Evolutionary conservation across 352 stramenopile genomes (phyloP).

Genomic region (Pythium angustatum): DNA sequence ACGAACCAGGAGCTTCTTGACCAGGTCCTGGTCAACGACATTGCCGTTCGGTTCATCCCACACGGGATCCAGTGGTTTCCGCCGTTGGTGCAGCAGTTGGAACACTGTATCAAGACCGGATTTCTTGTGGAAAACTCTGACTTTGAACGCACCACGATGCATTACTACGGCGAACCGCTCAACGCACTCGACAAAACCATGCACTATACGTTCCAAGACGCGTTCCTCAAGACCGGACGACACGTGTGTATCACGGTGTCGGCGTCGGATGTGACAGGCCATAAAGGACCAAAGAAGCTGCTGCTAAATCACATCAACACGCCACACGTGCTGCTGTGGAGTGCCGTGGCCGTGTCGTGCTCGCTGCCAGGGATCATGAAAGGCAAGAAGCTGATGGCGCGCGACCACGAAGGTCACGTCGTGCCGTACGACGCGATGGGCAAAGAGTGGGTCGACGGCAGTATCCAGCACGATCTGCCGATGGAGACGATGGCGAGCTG

Average conservation of each 20-base stretch:
- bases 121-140: conserved; percentile 86
- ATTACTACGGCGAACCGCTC: conserved; percentile 88
- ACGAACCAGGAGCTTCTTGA: conserved; percentile 79
- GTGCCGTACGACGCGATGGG: conserved; percentile 82
- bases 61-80: conserved; percentile 78
- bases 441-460: conserved; percentile 95
- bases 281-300: conserved; percentile 77
- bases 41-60: conserved; percentile 56
- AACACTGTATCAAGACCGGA: conserved; percentile 86
- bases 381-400: conserved; percentile 94
- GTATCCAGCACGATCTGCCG: conserved; percentile 92
- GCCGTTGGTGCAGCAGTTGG: conserved; percentile 79
- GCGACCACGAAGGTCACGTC: conserved; percentile 87
- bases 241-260: conserved; percentile 95
- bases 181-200: conserved; percentile 44
- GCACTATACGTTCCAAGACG: conserved; percentile 93
- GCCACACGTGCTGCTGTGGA: conserved; percentile 99
- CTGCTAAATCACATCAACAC: conserved; percentile 94
- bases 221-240: conserved; percentile 90
- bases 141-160: conserved; percentile 87
- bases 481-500: conserved; percentile 96
- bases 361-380: conserved; percentile 95
- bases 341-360: conserved; percentile 93
- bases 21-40: conserved; percentile 50
- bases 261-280: conserved; percentile 86